Conservation (phyloP, 768 basidiomycete species). For the Fibroporia radiculosa region DNA sequence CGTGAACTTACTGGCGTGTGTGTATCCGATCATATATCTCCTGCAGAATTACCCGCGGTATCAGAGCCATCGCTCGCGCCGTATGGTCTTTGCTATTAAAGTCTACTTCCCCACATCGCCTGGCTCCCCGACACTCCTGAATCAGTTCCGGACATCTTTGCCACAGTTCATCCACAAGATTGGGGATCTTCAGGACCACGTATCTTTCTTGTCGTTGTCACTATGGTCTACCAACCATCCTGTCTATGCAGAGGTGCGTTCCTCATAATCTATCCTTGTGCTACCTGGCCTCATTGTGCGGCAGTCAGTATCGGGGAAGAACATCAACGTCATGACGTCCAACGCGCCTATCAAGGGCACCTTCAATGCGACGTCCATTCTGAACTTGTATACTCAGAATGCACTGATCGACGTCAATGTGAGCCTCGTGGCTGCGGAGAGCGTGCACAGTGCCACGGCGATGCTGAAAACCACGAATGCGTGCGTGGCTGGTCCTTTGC, state of each 20-base stretch:
- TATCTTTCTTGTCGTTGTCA: slow-evolving; percentile 21
- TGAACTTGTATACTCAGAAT: slow-evolving; percentile 30
- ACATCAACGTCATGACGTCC: slow-evolving; percentile 18
- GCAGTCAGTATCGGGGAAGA: slow-evolving; percentile 26
- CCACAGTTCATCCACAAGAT: slow-evolving; percentile 23
- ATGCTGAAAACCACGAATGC: slow-evolving; percentile 34
- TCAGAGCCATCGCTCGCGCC: too few species aligned
- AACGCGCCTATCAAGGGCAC: slow-evolving; percentile 31
- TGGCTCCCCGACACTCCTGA: slow-evolving; percentile 17
- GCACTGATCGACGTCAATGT: slow-evolving; percentile 27
- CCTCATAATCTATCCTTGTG: background rate
- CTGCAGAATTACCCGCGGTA: too few species aligned
- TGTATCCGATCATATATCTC: too few species aligned
- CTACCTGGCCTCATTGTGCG: background rate
- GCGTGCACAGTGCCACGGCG: slow-evolving; percentile 20
- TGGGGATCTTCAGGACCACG: slow-evolving; percentile 19
- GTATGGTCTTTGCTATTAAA: too few species aligned
- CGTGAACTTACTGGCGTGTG: too few species aligned
- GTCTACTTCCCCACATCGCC: slow-evolving; percentile 22
- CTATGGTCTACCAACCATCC: slow-evolving; percentile 19
- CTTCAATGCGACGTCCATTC: slow-evolving; percentile 23
- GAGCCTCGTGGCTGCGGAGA: slow-evolving; percentile 27
- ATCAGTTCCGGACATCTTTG: slow-evolving; percentile 22
- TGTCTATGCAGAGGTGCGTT: slow-evolving; percentile 23
- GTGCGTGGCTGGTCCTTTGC: slow-evolving; percentile 26